phyloP scores from a whole-genome alignment of 192 early-diverging fungal species.

The Umbelopsis isabellina region DNA sequence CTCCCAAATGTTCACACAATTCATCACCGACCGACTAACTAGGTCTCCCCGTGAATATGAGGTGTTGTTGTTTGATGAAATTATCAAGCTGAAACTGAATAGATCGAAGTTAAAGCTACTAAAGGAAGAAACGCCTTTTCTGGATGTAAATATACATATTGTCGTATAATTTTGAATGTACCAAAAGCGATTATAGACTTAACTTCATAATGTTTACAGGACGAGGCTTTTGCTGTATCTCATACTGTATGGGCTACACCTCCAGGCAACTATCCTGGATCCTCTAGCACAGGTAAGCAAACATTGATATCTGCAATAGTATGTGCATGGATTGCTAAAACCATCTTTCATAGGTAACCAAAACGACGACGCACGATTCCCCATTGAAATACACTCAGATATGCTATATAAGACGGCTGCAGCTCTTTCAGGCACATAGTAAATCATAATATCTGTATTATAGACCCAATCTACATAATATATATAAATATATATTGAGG shows the following conservation, averaged over 20 bases:
- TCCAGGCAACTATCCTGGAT: slow-evolving; percentile 11
- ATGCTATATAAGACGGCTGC: background rate
- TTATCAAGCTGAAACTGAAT: slow-evolving; percentile 80
- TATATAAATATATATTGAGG: too few species aligned
- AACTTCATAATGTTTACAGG: slow-evolving; percentile 5
- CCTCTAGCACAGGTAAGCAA: too few species aligned
- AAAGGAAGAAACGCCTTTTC: slow-evolving; percentile 67
- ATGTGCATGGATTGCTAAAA: background rate
- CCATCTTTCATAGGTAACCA: background rate
- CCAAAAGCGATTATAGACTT: too few species aligned
- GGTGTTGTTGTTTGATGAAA: slow-evolving; percentile 81
- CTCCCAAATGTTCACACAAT: slow-evolving; percentile 82
- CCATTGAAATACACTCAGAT: background rate
- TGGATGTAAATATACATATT: slow-evolving; percentile 47
- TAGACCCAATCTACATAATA: too few species aligned
- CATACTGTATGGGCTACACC: slow-evolving; percentile 32
- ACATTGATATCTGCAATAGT: too few species aligned
- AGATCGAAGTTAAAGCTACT: slow-evolving; percentile 70
- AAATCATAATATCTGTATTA: too few species aligned
- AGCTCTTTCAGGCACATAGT: background rate
- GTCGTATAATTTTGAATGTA: background rate
- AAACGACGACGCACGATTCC: background rate
- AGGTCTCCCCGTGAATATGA: slow-evolving; percentile 67
- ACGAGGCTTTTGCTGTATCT: slow-evolving; percentile 33
- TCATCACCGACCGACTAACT: slow-evolving; percentile 71